These are phyloP conservation scores for Arabis alpina DNA, from an alignment of 345 rosid species.

Conservation along the genomic window DNA sequence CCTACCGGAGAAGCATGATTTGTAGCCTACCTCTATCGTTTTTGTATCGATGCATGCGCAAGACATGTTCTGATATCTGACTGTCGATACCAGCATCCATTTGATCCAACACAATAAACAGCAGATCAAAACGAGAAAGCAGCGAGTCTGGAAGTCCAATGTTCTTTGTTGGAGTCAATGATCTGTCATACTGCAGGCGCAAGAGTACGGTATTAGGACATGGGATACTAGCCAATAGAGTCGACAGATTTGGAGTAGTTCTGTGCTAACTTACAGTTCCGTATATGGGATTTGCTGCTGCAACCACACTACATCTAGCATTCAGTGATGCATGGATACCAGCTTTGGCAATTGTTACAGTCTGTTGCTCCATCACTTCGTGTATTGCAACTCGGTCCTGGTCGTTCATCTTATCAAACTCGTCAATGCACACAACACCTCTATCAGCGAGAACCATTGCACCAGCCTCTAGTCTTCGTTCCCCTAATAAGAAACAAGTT, in stretches of 20 bases:
- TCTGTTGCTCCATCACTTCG: slow-evolving; percentile 99
- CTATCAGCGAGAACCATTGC: slow-evolving; percentile 99
- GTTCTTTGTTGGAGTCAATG: slow-evolving; percentile 96
- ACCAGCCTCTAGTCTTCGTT: slow-evolving; percentile 98
- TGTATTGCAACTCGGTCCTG: slow-evolving; percentile 99
- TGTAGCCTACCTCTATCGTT: slow-evolving; percentile 70
- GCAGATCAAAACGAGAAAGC: slow-evolving; percentile 96
- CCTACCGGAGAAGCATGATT: slow-evolving; percentile 49
- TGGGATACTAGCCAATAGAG: slow-evolving; percentile 7
- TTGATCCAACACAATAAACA: slow-evolving; percentile 97
- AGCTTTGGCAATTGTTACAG: slow-evolving; percentile 98
- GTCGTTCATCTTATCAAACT: slow-evolving; percentile 99
- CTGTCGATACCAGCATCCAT: slow-evolving; percentile 97
- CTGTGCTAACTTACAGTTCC: slow-evolving; percentile 77
- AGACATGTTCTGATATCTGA: slow-evolving; percentile 86
- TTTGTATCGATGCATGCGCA: slow-evolving; percentile 92
- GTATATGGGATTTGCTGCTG: slow-evolving; percentile 99
- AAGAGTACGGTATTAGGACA: slow-evolving; percentile 7
- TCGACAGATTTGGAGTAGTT: slow-evolving; percentile 12
- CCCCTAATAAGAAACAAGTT: slow-evolving; percentile 57
- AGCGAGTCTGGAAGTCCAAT: slow-evolving; percentile 99
- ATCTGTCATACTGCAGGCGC: slow-evolving; percentile 84
- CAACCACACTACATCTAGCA: slow-evolving; percentile 98
- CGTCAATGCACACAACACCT: slow-evolving; percentile 97
- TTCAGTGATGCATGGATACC: slow-evolving; percentile 98